These are phyloP conservation scores for Metschnikowia santaceciliae DNA, from an alignment of 805 yeast species.

Conservation along the genomic window DNA sequence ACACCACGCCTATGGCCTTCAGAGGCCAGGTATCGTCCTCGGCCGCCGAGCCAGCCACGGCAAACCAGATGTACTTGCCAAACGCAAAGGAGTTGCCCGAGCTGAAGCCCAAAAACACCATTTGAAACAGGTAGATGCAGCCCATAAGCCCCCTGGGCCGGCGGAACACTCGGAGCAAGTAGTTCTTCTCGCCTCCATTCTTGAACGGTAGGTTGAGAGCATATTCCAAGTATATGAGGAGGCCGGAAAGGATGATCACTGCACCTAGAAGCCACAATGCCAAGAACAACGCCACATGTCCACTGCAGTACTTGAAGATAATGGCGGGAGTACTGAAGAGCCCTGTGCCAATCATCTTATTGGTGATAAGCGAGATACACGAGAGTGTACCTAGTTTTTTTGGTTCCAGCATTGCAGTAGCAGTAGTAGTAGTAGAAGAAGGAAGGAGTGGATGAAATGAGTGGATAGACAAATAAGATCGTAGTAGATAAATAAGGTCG, in stretches of 20 bases:
- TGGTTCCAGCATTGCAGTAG: conserved; percentile 6
- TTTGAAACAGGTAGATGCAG: conserved; percentile 44
- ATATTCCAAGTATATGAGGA: conserved; percentile 38
- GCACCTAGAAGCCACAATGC: conserved; percentile 35
- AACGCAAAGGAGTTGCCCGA: conserved; percentile 64
- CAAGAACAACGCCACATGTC: conserved; percentile 35
- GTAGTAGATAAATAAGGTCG: no score
- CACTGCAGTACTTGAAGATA: conserved; percentile 48
- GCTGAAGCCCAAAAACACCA: conserved; percentile 57
- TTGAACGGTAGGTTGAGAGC: conserved; percentile 38
- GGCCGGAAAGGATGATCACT: conserved; percentile 34
- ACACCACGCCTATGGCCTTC: conserved; percentile 46
- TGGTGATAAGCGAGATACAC: conserved; percentile 49
- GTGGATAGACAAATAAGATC: no score
- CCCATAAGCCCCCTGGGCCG: conserved; percentile 34
- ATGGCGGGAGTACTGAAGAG: conserved; percentile 66
- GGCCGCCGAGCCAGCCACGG: conserved; percentile 25
- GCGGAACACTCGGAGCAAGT: conserved; percentile 32
- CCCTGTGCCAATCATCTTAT: conserved; percentile 74
- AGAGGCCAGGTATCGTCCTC: conserved; percentile 30
- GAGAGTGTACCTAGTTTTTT: conserved; percentile 24
- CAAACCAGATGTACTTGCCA: conserved; percentile 52
- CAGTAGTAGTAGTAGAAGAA: no score
- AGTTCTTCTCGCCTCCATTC: conserved; percentile 43
- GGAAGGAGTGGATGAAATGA: no score